These are phyloP conservation scores for Geotrichum restrictum DNA, from an alignment of 1,139 yeast species.

Conservation along the genomic window DNA sequence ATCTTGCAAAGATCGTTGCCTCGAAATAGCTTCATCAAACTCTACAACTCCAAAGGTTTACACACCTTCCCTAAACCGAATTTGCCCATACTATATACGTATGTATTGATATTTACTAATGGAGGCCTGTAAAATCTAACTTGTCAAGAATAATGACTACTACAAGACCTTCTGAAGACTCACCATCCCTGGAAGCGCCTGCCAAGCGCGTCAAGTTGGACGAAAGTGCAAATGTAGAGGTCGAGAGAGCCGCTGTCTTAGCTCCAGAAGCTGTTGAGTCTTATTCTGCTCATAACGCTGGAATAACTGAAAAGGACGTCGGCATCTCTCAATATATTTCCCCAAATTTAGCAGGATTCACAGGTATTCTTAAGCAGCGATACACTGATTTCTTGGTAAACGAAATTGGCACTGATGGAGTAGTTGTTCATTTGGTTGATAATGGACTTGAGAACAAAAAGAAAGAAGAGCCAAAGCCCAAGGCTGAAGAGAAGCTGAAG, in stretches of 20 bases:
- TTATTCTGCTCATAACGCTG: conserved; percentile 26
- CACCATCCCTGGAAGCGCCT: conserved; percentile 6
- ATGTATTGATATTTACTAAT: no score
- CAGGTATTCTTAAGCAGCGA: conserved; percentile 77
- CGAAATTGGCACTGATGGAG: conserved; percentile 66
- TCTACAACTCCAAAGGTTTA: neutral
- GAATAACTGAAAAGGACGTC: conserved; percentile 64
- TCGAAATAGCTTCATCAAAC: neutral
- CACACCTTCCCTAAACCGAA: neutral
- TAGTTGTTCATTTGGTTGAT: conserved; percentile 71
- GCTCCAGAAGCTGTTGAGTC: neutral
- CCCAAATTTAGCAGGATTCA: conserved; percentile 56
- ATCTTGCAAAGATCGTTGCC: neutral
- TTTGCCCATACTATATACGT: no score
- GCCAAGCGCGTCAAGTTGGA: conserved; percentile 16
- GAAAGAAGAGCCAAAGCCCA: conserved; percentile 30
- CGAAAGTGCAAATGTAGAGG: neutral
- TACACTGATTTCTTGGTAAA: conserved; percentile 94
- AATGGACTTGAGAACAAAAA: conserved; percentile 60
- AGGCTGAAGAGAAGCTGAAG: conserved; percentile 21
- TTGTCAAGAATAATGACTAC: conserved; percentile 7
- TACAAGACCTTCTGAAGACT: conserved; percentile 17
- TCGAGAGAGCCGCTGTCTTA: neutral
- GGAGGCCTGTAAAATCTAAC: neutral
- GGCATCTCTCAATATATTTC: conserved; percentile 76